Evolutionary conservation across 1,139 yeast genomes (phyloP).

Genomic region (Candida tropicalis): DNA sequence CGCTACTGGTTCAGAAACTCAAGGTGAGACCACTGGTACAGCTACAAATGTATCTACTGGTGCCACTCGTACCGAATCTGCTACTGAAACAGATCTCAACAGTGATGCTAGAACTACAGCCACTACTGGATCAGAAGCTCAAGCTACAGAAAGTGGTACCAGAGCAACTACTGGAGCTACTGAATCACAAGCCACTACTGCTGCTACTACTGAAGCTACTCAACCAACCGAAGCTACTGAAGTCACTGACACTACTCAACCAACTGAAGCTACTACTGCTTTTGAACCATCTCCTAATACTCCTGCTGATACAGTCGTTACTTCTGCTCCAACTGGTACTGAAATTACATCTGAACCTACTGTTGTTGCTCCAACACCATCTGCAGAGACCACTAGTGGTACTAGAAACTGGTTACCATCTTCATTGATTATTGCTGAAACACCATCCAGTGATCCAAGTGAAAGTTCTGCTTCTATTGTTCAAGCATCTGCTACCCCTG

Average conservation of each 20-base stretch:
- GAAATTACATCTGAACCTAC: constrained; percentile 9
- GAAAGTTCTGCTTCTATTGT: constrained; percentile 29
- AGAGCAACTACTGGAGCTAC: constrained; percentile 1
- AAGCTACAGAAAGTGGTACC: constrained; percentile 1
- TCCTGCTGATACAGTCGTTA: constrained; percentile 8
- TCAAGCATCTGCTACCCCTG: constrained; percentile 29
- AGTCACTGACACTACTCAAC: neutral
- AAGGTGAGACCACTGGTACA: neutral
- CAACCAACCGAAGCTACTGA: constrained; percentile 2
- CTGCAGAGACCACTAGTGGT: constrained; percentile 18
- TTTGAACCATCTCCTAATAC: neutral
- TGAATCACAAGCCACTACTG: constrained; percentile 9
- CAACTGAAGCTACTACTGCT: constrained; percentile 5
- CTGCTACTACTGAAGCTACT: constrained; percentile 1
- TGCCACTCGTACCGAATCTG: neutral
- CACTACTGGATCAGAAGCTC: constrained; percentile 6
- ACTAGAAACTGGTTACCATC: constrained; percentile 53
- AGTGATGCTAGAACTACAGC: constrained; percentile 3
- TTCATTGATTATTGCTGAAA: constrained; percentile 42
- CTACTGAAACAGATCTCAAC: neutral
- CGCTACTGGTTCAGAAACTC: constrained; percentile 2
- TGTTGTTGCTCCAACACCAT: constrained; percentile 9
- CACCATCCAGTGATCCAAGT: constrained; percentile 24
- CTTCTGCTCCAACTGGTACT: constrained; percentile 10
- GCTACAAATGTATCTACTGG: constrained; percentile 3